Base-by-base conservation (phyloP, 1,284 basidiomycete species). In the Coniferiporia weirii region DNA sequence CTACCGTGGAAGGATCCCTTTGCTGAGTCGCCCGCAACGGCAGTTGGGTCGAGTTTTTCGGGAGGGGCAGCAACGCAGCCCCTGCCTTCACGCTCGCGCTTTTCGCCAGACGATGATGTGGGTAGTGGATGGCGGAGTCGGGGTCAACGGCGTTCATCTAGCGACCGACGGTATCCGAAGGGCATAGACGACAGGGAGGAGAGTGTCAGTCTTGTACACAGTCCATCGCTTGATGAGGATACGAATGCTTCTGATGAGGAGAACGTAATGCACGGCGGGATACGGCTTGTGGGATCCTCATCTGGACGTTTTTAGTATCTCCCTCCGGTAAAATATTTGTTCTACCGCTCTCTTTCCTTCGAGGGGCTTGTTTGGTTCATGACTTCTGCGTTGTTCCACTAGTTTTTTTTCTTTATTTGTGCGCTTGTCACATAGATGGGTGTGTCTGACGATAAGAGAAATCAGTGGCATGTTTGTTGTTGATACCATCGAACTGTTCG, bases 141-240 rank as follows among this genome's bases (percentile, higher is more conserved):
- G 15, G 51, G 53, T 10, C 61, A 59, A 19, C 65, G 36, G 60
- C 64, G 57, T 57, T 58, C 15, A 61, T 65, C 35, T 69, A 70
- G 36, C 62, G 66, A 54, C 67, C 66, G 19, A 27, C 64, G 52
- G 68, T 77, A 76, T 57, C 75, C 74, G 17, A 64, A 66, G 52
- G 60, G 63, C 13, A 65, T 56, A n/a, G 73, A 73, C 43, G 75
- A 77, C 61, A 67, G 62, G 57, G 75, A 76, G 63, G 74, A 77
- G 67, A 76, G 72, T 61, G 60, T 70, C 62, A 72, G 72, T 48
- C 65, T 77, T 35, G 73, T 70, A 67, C 64, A 66, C 38, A 62
- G 67, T 17, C 59, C 63, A 20, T 67, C 67, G 52, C 46, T 52
- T 6, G 60, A 61, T 40, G 54, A 52, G 32, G 51, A 56, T 52